Evolutionary conservation across 2,329 filamentous ascomycete genomes (phyloP), one percentile per base, ranked within the genome.

Genomic region (Alternaria triticimaculans): DNA sequence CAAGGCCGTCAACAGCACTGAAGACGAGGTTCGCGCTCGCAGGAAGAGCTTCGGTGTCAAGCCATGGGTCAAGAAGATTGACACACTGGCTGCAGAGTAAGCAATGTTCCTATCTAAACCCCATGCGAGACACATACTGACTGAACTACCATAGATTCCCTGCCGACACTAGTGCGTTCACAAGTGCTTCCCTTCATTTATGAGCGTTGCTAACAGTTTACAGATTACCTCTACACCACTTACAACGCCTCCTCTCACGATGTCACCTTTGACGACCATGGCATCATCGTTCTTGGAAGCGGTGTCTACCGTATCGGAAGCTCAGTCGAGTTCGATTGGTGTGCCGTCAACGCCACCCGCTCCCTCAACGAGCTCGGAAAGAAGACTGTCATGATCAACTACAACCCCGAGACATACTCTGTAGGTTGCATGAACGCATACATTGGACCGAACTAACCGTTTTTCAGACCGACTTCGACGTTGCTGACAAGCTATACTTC

Each of bases 281-380:
- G 95, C 67, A 92, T 90, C 49, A 84, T 99, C 60, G 91, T 98
- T 62, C 88, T 99, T 14, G 96, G 96, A 64, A 95, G 91, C 78
- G 96, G 96, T 82, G 96, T 98, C 21, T 99, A 99, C 87, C 90
- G 96, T 79, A 99, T 98, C 78, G 96, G 96, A 76, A 95, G 91
- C 83, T 97, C 94, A 7, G 96, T 99, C 56, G 96, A 99, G 82
- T 99, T 99, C 78, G 95, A 99, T 82, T 98, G 95, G 95, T 98
- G 95, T 80, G 94, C 94, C 68, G 94, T 97, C 65, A 96, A 94
- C 76, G 92, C 94, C 68, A 94, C 94, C 11, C 87, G 93, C 66
- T 92, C 93, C 45, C 87, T 98, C 67, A 89, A 90, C 74, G 86
- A 90, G 65, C 93, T 97, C 86, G 94, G 94, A 71, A 92, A 97